Evolutionary conservation across 2,329 filamentous ascomycete species (phyloP).

Genomic region (Talaromyces sp.): DNA sequence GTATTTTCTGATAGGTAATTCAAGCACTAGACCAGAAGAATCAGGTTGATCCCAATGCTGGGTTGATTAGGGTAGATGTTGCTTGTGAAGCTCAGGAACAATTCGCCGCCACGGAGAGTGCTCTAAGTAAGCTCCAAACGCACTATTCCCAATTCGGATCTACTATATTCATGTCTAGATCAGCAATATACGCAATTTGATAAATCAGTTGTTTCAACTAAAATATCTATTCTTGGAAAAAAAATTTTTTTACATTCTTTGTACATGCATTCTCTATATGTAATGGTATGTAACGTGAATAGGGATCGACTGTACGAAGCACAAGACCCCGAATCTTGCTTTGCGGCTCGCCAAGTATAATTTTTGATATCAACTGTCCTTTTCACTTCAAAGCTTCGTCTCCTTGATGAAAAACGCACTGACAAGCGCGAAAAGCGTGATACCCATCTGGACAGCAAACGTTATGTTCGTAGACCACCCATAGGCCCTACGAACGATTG

Average conservation of each 20-base stretch:
- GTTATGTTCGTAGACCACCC: constrained; percentile 54
- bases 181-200: background rate
- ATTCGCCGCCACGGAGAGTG: background rate
- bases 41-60: background rate
- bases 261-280: background rate
- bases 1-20: background rate
- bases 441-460: constrained; percentile 48
- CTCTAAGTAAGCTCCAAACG: background rate
- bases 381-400: constrained; percentile 38
- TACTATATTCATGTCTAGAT: background rate
- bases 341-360: background rate
- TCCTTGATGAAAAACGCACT: constrained; percentile 55
- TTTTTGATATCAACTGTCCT: background rate
- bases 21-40: background rate
- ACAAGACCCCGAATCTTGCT: background rate
- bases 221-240: background rate
- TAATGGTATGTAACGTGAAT: background rate
- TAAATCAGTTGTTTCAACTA: no score
- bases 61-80: background rate
- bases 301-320: background rate
- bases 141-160: background rate
- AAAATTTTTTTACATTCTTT: no score
- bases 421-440: constrained; percentile 51
- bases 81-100: background rate
- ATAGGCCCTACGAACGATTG: constrained; percentile 65